Base-by-base conservation (phyloP, 176 grass and related monocot species). In the Triticum dicoccoides region DNA sequence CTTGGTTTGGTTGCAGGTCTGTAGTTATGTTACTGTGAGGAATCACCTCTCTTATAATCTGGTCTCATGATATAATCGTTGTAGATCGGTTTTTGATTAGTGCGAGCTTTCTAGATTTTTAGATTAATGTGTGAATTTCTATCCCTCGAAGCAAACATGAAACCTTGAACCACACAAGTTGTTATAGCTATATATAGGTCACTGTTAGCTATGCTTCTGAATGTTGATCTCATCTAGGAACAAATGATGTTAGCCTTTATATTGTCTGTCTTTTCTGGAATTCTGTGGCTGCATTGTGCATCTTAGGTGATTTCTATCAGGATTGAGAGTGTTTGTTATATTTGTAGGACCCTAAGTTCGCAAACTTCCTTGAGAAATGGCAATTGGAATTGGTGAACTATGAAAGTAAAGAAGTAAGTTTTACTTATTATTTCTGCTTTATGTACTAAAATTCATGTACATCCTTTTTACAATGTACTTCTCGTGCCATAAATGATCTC, bases 261-360 rank as follows among this genome's bases (percentile, higher is more conserved):
- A 66, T 13, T 29, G n/a, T 15, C 33, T 65, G 2, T 12, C 13
- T 42, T 75, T 49, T 41, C 6, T 77, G 21, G 9, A 66, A 44
- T 69, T 76, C 18, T 47, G 17, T 70, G 45, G 47, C 69, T 15
- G 35, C 18, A n/a, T 11, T 87, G 21, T 37, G 44, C 17, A 11
- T 68, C 68, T 68, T 33, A 21, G 35, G 21, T 62, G n/a, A 62
- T 68, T 67, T 80, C 35, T 80, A 45, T 62, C n/a, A 62, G 17
- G 58, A 76, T 77, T 82, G 24, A 63, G 9, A 88, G 6, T 81
- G 52, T 32, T 78, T 14, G 13, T 87, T 80, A 45, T 86, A 42
- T 95, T 87, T 78, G 47, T 91, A 98, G 96, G 96, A 95, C 78
- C 89, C 89, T 85, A 66, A 94, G 74, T 98, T 95, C 88, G 88